A percentile compares a stretch with the other conserved stretches of the same genome.
Evolutionary conservation across 768 basidiomycete species (phyloP).

Genomic region (Cantharellus anzutake): DNA sequence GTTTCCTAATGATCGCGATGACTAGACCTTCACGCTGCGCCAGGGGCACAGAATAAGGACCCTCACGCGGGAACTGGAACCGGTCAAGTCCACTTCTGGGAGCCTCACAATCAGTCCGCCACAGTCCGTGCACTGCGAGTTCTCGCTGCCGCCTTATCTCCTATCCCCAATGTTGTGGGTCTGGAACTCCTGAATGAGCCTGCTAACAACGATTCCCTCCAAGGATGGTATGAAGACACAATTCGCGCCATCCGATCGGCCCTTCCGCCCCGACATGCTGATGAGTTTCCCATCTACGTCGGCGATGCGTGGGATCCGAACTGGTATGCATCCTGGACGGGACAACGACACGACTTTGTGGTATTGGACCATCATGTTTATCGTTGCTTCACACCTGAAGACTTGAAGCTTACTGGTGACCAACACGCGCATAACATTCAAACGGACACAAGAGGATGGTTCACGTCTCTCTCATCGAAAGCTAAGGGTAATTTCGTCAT

Average conservation of each 20-base stretch:
- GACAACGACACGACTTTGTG: conserved; percentile 22
- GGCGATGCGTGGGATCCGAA: conserved; percentile 59
- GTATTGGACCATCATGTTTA: conserved; percentile 73
- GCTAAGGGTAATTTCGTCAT: conserved; percentile 38
- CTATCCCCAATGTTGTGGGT: conserved; percentile 29
- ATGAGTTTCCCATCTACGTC: conserved; percentile 47
- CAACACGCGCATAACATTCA: conserved; percentile 33
- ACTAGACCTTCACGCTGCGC: conserved; percentile 52
- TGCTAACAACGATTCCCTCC: conserved; percentile 28
- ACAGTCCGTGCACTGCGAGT: conserved; percentile 17
- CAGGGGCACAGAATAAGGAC: conserved; percentile 56
- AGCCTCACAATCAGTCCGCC: conserved; percentile 13
- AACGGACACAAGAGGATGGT: conserved; percentile 21
- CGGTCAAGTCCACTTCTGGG: conserved; percentile 14
- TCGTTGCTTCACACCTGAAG: conserved; percentile 50
- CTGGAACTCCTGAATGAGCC: conserved; percentile 45
- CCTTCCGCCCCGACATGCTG: conserved; percentile 14
- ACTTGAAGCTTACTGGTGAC: conserved; percentile 32
- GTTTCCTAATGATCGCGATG: neutral
- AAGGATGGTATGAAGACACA: conserved; percentile 42
- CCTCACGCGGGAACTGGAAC: conserved; percentile 7
- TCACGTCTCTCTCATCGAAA: conserved; percentile 22
- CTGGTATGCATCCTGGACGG: conserved; percentile 35
- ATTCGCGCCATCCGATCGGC: conserved; percentile 33
- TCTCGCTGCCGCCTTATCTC: conserved; percentile 15